These are phyloP conservation scores for Candida yuanshanica DNA, from an alignment of 805 yeast species.

Conservation along the genomic window DNA sequence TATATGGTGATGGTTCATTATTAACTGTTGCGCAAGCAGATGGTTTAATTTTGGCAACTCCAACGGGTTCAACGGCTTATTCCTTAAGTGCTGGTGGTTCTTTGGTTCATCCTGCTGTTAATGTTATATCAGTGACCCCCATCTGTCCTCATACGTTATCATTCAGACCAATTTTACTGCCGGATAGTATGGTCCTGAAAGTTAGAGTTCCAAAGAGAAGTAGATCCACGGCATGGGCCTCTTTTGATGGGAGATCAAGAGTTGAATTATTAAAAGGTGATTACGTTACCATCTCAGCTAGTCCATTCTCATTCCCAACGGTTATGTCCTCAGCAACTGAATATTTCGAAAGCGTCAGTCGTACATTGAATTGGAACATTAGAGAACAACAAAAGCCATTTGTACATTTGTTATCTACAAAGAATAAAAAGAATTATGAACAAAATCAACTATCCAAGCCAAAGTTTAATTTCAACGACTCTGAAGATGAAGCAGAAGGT, in stretches of 20 bases:
- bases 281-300: slow-evolving; percentile 77
- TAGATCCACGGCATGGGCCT: slow-evolving; percentile 92
- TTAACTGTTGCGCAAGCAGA: slow-evolving; percentile 92
- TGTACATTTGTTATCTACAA: slow-evolving; percentile 51
- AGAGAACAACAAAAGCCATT: slow-evolving; percentile 86
- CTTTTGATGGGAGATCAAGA: slow-evolving; percentile 90
- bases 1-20: slow-evolving; percentile 81
- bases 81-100: slow-evolving; percentile 95
- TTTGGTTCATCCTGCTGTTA: slow-evolving; percentile 88
- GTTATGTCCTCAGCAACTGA: slow-evolving; percentile 70
- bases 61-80: slow-evolving; percentile 95
- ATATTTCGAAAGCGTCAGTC: slow-evolving; percentile 76
- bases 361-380: slow-evolving; percentile 90
- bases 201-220: slow-evolving; percentile 79
- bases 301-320: slow-evolving; percentile 92
- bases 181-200: slow-evolving; percentile 84
- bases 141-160: slow-evolving; percentile 94
- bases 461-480: slow-evolving; percentile 21
- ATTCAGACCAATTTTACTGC: slow-evolving; percentile 85
- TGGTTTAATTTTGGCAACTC: slow-evolving; percentile 88
- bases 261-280: slow-evolving; percentile 80
- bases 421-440: slow-evolving; percentile 44
- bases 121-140: slow-evolving; percentile 90
- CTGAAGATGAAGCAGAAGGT: slow-evolving; percentile 20
- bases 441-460: slow-evolving; percentile 20